Conservation (phyloP, 2,329 filamentous ascomycete genomes). For the Epichloe uncinata region DNA sequence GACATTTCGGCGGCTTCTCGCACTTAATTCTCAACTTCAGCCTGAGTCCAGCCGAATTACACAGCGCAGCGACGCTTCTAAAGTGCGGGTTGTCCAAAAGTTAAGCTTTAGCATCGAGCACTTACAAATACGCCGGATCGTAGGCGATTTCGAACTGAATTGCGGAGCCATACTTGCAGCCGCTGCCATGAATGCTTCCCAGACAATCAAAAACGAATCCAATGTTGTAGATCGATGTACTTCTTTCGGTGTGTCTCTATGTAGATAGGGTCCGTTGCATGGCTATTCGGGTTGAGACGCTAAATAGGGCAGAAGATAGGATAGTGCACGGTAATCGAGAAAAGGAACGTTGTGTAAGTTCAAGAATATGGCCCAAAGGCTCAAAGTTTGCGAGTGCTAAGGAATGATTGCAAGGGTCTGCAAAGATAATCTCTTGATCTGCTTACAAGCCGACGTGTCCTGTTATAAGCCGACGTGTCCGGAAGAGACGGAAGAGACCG, state of each 20-base stretch:
- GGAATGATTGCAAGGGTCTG: neutral
- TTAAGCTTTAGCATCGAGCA: neutral
- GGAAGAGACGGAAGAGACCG: neutral
- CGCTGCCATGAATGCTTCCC: slow-evolving; percentile 1
- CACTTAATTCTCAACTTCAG: slow-evolving; percentile 32
- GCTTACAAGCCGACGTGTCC: neutral
- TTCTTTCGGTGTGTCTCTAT: neutral
- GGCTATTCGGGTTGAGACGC: neutral
- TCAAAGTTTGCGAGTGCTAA: too few species aligned
- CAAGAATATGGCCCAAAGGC: too few species aligned
- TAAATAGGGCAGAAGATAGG: neutral
- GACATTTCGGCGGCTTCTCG: slow-evolving; percentile 86
- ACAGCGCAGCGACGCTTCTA: neutral
- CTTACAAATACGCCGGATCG: slow-evolving; percentile 71
- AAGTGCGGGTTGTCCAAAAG: too few species aligned
- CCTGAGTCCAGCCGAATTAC: neutral
- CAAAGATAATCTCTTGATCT: neutral
- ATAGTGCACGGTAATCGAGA: neutral
- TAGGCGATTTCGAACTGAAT: slow-evolving; percentile 66
- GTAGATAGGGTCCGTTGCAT: neutral
- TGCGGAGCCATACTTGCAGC: slow-evolving; percentile 17
- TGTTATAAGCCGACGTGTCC: neutral
- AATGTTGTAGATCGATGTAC: neutral
- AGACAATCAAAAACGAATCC: neutral
- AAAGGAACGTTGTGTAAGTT: neutral